These are phyloP conservation scores for Cercospora zeina DNA, from an alignment of 2,329 filamentous ascomycete species.

Conservation along the genomic window DNA sequence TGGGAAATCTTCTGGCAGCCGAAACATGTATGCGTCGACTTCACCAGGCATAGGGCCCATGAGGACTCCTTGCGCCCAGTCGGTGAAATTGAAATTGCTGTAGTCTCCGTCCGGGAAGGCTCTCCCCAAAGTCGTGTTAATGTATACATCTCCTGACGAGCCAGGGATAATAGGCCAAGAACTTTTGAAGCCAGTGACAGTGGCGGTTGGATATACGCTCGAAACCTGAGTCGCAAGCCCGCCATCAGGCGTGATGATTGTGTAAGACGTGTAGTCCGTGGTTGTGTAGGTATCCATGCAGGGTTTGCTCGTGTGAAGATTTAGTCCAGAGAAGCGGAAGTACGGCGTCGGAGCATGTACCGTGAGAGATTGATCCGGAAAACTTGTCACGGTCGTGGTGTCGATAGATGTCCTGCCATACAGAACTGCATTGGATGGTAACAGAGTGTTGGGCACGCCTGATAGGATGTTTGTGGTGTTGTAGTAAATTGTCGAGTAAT, in stretches of 20 bases:
- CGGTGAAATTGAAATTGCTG: slow-evolving; percentile 21
- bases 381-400: slow-evolving; percentile 9
- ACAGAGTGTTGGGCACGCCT: slow-evolving; percentile 11
- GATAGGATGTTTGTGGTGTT: slow-evolving; percentile 11
- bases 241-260: slow-evolving; percentile 9
- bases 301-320: slow-evolving; percentile 6
- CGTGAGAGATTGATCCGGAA: slow-evolving; percentile 11
- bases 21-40: slow-evolving; percentile 20
- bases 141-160: not conserved
- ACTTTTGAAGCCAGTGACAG: slow-evolving; percentile 8
- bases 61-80: slow-evolving; percentile 10
- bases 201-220: slow-evolving; percentile 11
- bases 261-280: slow-evolving; percentile 9
- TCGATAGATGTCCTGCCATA: slow-evolving; percentile 16
- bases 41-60: not conserved
- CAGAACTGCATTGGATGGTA: slow-evolving; percentile 10
- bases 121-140: slow-evolving; percentile 12
- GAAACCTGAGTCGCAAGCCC: slow-evolving; percentile 3
- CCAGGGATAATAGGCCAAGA: not conserved
- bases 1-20: slow-evolving; percentile 14
- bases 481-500: slow-evolving; percentile 9
- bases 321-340: slow-evolving; percentile 10
- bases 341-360: slow-evolving; percentile 17
- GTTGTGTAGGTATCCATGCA: not conserved
- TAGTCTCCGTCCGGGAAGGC: slow-evolving; percentile 21